phyloP scores from a whole-genome alignment of 257 asterid genomes.

The Ilex aquifolium region DNA sequence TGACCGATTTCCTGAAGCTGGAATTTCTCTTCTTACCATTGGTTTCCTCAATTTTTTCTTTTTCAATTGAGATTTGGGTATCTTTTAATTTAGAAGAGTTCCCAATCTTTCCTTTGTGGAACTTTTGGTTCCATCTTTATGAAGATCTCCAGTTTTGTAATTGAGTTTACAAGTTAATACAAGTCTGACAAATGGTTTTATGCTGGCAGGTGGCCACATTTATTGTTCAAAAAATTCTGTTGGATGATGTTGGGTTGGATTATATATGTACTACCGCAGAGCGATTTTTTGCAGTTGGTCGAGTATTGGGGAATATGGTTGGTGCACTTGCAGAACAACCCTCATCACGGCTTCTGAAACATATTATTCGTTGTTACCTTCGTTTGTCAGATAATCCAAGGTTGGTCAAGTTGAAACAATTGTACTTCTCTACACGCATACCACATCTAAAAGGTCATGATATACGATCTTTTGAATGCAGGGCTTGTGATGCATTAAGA shows the following conservation, averaged over 20 bases:
- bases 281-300: conserved; percentile 83
- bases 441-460: too few species aligned
- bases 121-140: too few species aligned
- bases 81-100: too few species aligned
- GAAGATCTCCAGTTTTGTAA: too few species aligned
- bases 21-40: too few species aligned
- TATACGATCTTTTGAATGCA: conserved; percentile 16
- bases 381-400: conserved; percentile 82
- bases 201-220: conserved; percentile 87
- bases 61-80: too few species aligned
- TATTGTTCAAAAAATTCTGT: conserved; percentile 89
- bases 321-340: conserved; percentile 82
- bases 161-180: too few species aligned
- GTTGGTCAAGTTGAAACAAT: conserved; percentile 20
- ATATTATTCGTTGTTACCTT: conserved; percentile 90
- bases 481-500: conserved; percentile 88
- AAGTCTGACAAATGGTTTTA: too few species aligned
- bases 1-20: too few species aligned
- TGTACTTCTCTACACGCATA: too few species aligned
- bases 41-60: too few species aligned
- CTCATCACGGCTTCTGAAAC: conserved; percentile 71
- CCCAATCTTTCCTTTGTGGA: too few species aligned
- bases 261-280: conserved; percentile 85
- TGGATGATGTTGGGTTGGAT: conserved; percentile 89
- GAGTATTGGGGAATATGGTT: conserved; percentile 89